Evolutionary conservation across 257 asterid genomes (phyloP).

Genomic region (Scutellaria galericulata): DNA sequence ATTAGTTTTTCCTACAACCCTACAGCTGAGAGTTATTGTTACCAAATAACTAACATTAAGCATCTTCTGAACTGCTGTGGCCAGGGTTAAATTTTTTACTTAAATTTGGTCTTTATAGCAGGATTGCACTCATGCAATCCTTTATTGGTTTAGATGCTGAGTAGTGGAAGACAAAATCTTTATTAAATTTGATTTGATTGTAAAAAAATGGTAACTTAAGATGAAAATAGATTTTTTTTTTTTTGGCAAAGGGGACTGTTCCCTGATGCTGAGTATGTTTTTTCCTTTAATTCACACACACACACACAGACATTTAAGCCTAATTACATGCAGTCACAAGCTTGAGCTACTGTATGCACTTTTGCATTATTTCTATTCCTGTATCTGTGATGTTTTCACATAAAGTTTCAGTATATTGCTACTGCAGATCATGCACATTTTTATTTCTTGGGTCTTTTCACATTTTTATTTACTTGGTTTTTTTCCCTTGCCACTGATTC

Average conservation of each 20-base stretch:
- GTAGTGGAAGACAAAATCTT: constrained; percentile 23
- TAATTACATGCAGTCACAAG: constrained; percentile 20
- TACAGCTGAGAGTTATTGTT: constrained; percentile 15
- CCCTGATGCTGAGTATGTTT: constrained; percentile 15
- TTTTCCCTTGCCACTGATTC: constrained; percentile 31
- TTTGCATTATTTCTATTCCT: constrained; percentile 18
- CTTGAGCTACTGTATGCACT: constrained; percentile 30
- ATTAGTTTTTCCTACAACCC: constrained; percentile 2
- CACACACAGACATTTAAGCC: neutral
- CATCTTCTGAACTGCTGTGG: constrained; percentile 15
- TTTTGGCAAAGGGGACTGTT: constrained; percentile 22
- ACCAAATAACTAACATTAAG: constrained; percentile 15
- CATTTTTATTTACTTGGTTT: constrained; percentile 21
- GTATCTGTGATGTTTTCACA: constrained; percentile 12
- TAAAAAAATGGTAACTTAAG: constrained; percentile 7
- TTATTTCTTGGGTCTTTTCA: neutral
- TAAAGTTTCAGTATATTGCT: constrained; percentile 25
- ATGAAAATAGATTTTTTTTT: constrained; percentile 12
- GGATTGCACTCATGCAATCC: neutral
- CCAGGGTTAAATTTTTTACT: constrained; percentile 23
- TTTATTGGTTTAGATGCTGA: constrained; percentile 30
- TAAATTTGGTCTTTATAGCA: constrained; percentile 20
- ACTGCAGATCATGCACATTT: constrained; percentile 32
- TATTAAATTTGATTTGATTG: neutral
- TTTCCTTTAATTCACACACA: neutral